Conservation (phyloP, 169 alveolate genomes). For the Cryptosporidium felis region DNA sequence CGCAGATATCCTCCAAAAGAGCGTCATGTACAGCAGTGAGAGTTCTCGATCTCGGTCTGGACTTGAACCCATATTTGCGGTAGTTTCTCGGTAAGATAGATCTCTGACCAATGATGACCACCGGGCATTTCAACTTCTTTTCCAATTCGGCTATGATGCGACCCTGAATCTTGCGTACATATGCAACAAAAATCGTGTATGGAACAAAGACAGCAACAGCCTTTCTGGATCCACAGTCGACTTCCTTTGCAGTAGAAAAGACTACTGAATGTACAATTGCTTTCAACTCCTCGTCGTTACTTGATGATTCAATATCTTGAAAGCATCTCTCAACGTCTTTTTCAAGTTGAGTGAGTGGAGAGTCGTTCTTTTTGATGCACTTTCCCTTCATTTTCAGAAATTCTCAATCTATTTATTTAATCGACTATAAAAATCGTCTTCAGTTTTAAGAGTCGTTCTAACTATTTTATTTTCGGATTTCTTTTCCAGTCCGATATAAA, state of each 20-base stretch:
- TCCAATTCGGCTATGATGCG: slow-evolving; percentile 91
- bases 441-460: no score
- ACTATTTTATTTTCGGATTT: no score
- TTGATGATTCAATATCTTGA: slow-evolving; percentile 83
- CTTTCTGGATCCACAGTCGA: slow-evolving; percentile 83
- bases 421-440: no score
- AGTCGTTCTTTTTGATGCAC: slow-evolving; percentile 43
- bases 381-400: slow-evolving; percentile 57
- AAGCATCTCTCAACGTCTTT: slow-evolving; percentile 85
- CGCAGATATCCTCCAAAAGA: slow-evolving; percentile 93
- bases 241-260: slow-evolving; percentile 84
- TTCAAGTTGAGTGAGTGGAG: slow-evolving; percentile 75
- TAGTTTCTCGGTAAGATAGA: slow-evolving; percentile 87
- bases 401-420: no score
- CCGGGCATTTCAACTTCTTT: slow-evolving; percentile 92
- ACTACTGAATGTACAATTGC: slow-evolving; percentile 83
- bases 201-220: slow-evolving; percentile 89
- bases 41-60: slow-evolving; percentile 94
- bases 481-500: no score
- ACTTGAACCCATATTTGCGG: slow-evolving; percentile 85
- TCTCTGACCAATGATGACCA: slow-evolving; percentile 90
- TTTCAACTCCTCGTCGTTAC: slow-evolving; percentile 83
- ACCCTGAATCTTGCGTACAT: slow-evolving; percentile 88
- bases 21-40: slow-evolving; percentile 95
- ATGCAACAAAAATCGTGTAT: slow-evolving; percentile 82